Percentiles rank a stretch among this genome's conserved stretches.
Evolutionary conservation across 208 protist genomes (phyloP).

Genomic region (Wallacemonas sp.): DNA sequence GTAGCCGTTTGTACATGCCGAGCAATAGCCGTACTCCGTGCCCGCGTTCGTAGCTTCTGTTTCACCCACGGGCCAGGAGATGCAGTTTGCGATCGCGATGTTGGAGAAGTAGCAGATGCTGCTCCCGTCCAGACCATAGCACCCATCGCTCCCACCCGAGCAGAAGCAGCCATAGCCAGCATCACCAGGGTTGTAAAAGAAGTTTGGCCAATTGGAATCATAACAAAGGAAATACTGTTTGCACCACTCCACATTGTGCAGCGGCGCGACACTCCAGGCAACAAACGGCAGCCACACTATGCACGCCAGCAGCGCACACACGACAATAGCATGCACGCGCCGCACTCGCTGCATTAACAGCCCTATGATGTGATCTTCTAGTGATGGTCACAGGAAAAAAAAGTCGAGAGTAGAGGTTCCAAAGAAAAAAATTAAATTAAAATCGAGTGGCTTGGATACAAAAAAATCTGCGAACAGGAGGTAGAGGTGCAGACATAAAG

Average conservation of each 20-base stretch:
- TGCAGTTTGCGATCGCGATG: not conserved
- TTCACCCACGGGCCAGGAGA: not conserved
- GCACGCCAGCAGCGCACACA: no score
- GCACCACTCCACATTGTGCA: not conserved
- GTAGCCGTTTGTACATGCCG: not conserved
- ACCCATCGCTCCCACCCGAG: not conserved
- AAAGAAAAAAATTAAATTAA: no score
- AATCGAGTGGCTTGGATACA: no score
- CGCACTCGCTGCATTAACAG: no score
- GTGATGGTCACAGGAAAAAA: no score
- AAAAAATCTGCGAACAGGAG: no score
- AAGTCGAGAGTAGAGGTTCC: no score
- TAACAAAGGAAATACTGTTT: not conserved
- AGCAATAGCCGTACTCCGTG: not conserved
- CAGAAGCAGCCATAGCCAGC: not conserved
- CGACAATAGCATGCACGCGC: no score
- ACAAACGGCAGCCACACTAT: no score
- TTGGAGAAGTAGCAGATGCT: not conserved
- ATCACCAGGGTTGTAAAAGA: not conserved
- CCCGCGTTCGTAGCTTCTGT: not conserved
- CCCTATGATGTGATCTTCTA: no score
- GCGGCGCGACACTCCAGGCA: not conserved
- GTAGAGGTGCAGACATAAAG: no score
- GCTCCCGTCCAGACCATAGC: not conserved
- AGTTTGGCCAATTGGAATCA: not conserved